A percentile compares a stretch with the other conserved stretches of the same genome.
These are phyloP conservation scores for Pichia eremophila DNA, from an alignment of 805 yeast species.

Conservation along the genomic window DNA sequence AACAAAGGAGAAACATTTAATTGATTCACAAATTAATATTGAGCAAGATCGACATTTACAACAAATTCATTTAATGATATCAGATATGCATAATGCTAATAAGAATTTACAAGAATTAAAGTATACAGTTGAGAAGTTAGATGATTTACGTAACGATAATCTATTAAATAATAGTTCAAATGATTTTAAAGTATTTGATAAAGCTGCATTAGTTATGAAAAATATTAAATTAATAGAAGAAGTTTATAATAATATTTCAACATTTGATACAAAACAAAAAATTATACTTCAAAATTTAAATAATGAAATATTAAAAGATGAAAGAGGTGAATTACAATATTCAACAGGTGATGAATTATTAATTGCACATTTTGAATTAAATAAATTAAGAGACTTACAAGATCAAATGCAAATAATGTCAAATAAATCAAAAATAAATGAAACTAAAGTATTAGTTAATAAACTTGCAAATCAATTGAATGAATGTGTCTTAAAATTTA, in stretches of 20 bases:
- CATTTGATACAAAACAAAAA: conserved; percentile 42
- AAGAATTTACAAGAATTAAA: conserved; percentile 43
- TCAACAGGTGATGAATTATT: conserved; percentile 48
- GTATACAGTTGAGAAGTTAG: conserved; percentile 24
- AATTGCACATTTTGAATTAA: conserved; percentile 59
- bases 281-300: conserved; percentile 47
- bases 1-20: conserved; percentile 58
- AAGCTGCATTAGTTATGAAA: conserved; percentile 59
- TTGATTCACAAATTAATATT: conserved; percentile 66
- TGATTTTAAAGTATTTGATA: conserved; percentile 57
- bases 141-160: conserved; percentile 34
- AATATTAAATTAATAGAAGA: conserved; percentile 61
- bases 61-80: conserved; percentile 16
- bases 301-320: conserved; percentile 11
- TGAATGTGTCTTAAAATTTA: conserved; percentile 48
- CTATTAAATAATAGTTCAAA: conserved; percentile 38
- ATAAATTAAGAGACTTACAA: conserved; percentile 63
- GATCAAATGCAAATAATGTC: conserved; percentile 64
- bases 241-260: conserved; percentile 53
- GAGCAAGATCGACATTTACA: conserved; percentile 45
- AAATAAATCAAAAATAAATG: conserved; percentile 33
- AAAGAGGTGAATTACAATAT: conserved; percentile 10
- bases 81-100: conserved; percentile 22
- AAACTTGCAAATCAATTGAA: conserved; percentile 45
- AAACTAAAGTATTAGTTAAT: conserved; percentile 56